Evolutionary conservation across 2,329 filamentous ascomycete genomes (phyloP).

Genomic region (Aspergillus sp.): DNA sequence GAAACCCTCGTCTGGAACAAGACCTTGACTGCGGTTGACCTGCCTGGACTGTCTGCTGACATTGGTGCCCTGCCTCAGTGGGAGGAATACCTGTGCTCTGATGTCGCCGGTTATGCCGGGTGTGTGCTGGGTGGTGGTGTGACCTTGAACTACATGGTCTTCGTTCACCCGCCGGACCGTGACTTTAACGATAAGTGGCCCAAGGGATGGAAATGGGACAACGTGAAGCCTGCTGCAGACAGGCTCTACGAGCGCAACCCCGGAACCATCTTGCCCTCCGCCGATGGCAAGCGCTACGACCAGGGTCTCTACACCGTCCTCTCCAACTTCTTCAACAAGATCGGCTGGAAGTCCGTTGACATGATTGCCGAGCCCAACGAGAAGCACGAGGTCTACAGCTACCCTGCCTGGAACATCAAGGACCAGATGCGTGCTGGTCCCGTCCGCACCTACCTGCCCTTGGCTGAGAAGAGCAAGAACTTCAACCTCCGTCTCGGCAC

Average conservation of each 20-base stretch:
- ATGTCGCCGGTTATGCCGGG: conserved; percentile 20
- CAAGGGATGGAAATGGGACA: conserved; percentile 66
- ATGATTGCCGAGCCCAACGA: conserved; percentile 60
- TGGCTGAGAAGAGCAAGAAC: conserved; percentile 60
- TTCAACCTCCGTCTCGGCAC: conserved; percentile 69
- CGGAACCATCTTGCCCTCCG: conserved; percentile 66
- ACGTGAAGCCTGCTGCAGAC: conserved; percentile 61
- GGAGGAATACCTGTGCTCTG: conserved; percentile 6
- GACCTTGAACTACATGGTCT: conserved; percentile 32
- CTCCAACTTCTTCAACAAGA: conserved; percentile 57
- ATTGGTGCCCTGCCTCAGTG: conserved; percentile 16
- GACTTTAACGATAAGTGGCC: conserved; percentile 77
- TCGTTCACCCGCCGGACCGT: conserved; percentile 51
- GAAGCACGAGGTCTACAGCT: conserved; percentile 67
- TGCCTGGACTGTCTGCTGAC: conserved; percentile 30
- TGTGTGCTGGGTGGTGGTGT: conserved; percentile 33
- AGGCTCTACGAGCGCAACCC: conserved; percentile 70
- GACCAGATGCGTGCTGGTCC: conserved; percentile 69
- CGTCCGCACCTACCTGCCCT: conserved; percentile 69
- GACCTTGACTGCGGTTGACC: conserved; percentile 27
- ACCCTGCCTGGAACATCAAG: conserved; percentile 67
- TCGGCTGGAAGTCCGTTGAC: conserved; percentile 64
- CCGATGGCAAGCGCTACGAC: conserved; percentile 67
- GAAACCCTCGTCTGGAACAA: conserved; percentile 27
- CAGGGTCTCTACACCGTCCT: conserved; percentile 67